Evolutionary conservation across 2,329 filamentous ascomycete species (phyloP).

Genomic region (Zopfia rhizophila): DNA sequence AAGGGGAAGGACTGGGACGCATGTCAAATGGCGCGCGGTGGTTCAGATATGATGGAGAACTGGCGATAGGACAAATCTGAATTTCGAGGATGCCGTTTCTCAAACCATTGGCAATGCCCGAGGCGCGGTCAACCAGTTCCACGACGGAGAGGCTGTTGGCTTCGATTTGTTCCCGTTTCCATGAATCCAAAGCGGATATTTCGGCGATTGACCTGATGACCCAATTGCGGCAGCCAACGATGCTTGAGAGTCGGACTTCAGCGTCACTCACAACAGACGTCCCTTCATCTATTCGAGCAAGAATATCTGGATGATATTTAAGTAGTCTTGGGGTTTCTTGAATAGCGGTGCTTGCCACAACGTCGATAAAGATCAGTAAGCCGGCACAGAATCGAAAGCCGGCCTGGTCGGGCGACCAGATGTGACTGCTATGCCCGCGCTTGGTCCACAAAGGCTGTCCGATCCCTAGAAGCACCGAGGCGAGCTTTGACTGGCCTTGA

Average conservation of each 20-base stretch:
- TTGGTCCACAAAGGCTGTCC: constrained; percentile 22
- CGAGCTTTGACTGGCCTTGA: constrained; percentile 18
- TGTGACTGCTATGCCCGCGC: constrained; percentile 11
- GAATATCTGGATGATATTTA: constrained; percentile 12
- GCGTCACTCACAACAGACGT: constrained; percentile 13
- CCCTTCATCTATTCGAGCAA: constrained; percentile 18
- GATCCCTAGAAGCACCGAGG: constrained; percentile 11
- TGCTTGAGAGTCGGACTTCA: constrained; percentile 22
- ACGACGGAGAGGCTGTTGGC: constrained; percentile 10
- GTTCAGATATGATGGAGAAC: constrained; percentile 3
- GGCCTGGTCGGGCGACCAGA: constrained; percentile 22
- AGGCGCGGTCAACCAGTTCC: constrained; percentile 17
- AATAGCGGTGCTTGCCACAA: constrained; percentile 20
- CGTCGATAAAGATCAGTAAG: constrained; percentile 28
- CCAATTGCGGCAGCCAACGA: constrained; percentile 27
- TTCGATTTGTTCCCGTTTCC: constrained; percentile 12
- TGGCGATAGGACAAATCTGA: constrained; percentile 6
- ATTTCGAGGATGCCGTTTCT: constrained; percentile 9
- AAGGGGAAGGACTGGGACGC: background rate
- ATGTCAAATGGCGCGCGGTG: constrained; percentile 6
- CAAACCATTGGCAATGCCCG: constrained; percentile 11
- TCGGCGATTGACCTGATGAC: constrained; percentile 19
- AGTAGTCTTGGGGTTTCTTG: constrained; percentile 17
- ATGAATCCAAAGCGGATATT: constrained; percentile 14
- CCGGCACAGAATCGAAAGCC: constrained; percentile 26